A percentile compares a stretch with the other conserved stretches of the same genome.
These are phyloP conservation scores for Trichoderma aggressivum DNA, from an alignment of 2,329 filamentous ascomycete species.

Conservation along the genomic window DNA sequence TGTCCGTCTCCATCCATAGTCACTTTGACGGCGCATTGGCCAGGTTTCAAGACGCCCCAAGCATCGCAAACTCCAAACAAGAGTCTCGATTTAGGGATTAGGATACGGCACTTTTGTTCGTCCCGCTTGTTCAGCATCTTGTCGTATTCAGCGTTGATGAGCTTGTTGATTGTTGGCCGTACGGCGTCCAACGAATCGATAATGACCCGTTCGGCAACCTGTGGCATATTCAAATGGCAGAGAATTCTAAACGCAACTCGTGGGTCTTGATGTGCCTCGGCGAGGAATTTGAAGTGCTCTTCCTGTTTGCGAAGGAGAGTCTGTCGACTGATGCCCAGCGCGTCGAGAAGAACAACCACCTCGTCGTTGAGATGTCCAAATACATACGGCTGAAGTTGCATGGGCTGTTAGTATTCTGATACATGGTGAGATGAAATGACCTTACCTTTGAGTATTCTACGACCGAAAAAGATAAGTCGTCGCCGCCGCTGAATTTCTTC, in stretches of 20 bases:
- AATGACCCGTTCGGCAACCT: slow-evolving; percentile 38
- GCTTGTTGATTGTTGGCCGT: slow-evolving; percentile 25
- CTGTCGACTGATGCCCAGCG: slow-evolving; percentile 33
- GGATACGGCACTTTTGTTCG: slow-evolving; percentile 37
- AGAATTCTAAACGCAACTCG: slow-evolving; percentile 36
- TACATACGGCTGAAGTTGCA: slow-evolving; percentile 33
- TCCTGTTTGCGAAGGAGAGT: slow-evolving; percentile 35
- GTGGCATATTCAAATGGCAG: slow-evolving; percentile 30
- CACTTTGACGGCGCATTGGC: slow-evolving; percentile 38
- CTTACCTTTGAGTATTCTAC: slow-evolving; percentile 40
- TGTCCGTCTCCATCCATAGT: slow-evolving; percentile 36
- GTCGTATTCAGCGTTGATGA: slow-evolving; percentile 33
- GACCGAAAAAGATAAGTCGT: slow-evolving; percentile 36
- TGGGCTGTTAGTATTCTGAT: background rate
- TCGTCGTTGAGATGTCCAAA: slow-evolving; percentile 43
- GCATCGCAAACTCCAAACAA: slow-evolving; percentile 40
- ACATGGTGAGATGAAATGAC: no score
- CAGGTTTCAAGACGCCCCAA: slow-evolving; percentile 34
- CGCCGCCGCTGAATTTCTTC: slow-evolving; percentile 39
- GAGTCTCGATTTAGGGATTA: slow-evolving; percentile 36
- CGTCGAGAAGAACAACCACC: slow-evolving; percentile 37
- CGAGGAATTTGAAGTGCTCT: slow-evolving; percentile 35
- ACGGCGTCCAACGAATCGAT: slow-evolving; percentile 36
- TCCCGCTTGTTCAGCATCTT: slow-evolving; percentile 33
- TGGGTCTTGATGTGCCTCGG: slow-evolving; percentile 27